Percentiles rank a stretch among this genome's conserved stretches.
These are phyloP conservation scores for Liquidambar formosana DNA, from an alignment of 164 flowering plant species.

Conservation along the genomic window DNA sequence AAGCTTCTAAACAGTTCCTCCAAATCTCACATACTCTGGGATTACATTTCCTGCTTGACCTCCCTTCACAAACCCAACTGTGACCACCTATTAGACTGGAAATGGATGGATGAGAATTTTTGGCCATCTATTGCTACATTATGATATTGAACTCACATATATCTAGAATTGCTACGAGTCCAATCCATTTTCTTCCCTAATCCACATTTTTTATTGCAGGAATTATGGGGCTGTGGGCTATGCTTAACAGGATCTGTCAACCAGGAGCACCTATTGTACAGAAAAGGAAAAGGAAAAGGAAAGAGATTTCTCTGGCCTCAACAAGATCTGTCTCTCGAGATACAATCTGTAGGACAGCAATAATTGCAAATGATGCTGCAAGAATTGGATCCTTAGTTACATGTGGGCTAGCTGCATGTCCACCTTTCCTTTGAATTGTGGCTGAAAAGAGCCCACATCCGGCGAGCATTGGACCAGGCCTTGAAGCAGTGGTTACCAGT, in stretches of 20 bases:
- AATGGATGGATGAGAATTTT: not conserved
- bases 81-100: slow-evolving; percentile 27
- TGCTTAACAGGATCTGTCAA: no score
- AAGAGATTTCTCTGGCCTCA: slow-evolving; percentile 28
- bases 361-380: slow-evolving; percentile 31
- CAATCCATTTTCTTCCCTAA: no score
- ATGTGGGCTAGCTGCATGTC: slow-evolving; percentile 32
- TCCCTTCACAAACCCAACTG: slow-evolving; percentile 33
- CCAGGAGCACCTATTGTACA: no score
- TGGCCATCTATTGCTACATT: no score
- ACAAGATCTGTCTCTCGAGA: slow-evolving; percentile 45
- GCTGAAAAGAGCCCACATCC: slow-evolving; percentile 32
- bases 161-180: no score
- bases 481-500: slow-evolving; percentile 34
- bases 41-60: slow-evolving; percentile 33
- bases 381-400: slow-evolving; percentile 31
- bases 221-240: no score
- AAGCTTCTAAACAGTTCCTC: slow-evolving; percentile 40
- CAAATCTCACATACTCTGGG: slow-evolving; percentile 30
- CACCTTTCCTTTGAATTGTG: slow-evolving; percentile 32
- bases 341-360: slow-evolving; percentile 37
- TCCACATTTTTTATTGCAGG: no score
- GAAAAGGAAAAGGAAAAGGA: slow-evolving; percentile 4
- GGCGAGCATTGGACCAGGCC: slow-evolving; percentile 37
- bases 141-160: no score